Percentiles rank a stretch among this genome's conserved stretches.
These are phyloP conservation scores for Penicillium brevicompactum DNA, from an alignment of 2,329 filamentous ascomycete species.

Conservation along the genomic window DNA sequence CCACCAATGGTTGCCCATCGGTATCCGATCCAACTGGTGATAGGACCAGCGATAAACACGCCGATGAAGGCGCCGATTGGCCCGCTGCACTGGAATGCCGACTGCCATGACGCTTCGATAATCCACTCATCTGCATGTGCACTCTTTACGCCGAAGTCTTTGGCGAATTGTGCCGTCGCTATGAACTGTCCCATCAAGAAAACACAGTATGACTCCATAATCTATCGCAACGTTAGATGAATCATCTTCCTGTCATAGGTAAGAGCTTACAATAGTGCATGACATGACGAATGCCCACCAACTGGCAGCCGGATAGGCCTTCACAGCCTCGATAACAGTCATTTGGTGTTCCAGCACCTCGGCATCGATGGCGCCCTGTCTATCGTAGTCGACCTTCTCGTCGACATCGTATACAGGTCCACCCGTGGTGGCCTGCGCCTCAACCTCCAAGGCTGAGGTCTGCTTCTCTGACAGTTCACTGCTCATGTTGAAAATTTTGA, in stretches of 20 bases:
- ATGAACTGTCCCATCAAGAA: slow-evolving; percentile 65
- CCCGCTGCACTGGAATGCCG: slow-evolving; percentile 58
- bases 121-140: slow-evolving; percentile 27
- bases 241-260: slow-evolving; percentile 18
- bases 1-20: slow-evolving; percentile 60
- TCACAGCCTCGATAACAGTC: slow-evolving; percentile 49
- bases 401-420: slow-evolving; percentile 35
- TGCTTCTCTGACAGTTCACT: slow-evolving; percentile 36
- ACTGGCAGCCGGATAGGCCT: slow-evolving; percentile 55
- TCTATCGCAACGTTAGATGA: slow-evolving; percentile 43
- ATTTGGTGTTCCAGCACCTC: slow-evolving; percentile 58
- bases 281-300: slow-evolving; percentile 61
- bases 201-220: slow-evolving; percentile 67
- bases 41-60: slow-evolving; percentile 53
- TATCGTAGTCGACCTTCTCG: slow-evolving; percentile 50
- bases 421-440: slow-evolving; percentile 29
- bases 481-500: slow-evolving; percentile 34
- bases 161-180: slow-evolving; percentile 51
- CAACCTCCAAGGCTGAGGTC: slow-evolving; percentile 32
- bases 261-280: slow-evolving; percentile 55
- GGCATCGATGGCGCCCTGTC: slow-evolving; percentile 58
- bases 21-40: slow-evolving; percentile 64
- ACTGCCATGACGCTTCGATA: slow-evolving; percentile 60
- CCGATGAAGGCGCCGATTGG: slow-evolving; percentile 54
- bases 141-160: slow-evolving; percentile 50